phyloP scores from a whole-genome alignment of 2,329 filamentous ascomycete genomes.

The Epichloe sylvatica region DNA sequence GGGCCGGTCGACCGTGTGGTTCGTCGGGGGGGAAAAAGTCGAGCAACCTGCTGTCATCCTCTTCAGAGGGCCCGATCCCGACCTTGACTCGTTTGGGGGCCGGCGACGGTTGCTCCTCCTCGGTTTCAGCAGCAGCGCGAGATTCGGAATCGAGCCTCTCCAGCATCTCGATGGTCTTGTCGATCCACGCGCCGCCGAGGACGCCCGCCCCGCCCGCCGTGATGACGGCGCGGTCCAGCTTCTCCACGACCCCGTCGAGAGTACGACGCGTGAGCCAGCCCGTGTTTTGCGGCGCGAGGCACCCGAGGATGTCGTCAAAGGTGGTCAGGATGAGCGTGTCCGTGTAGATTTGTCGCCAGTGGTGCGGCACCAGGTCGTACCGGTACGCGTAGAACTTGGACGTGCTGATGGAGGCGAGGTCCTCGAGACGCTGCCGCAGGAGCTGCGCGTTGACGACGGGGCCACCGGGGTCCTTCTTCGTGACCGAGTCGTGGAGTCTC shows the following conservation, averaged over 20 bases:
- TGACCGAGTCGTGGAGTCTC: slow-evolving; percentile 10
- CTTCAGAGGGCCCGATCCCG: not conserved
- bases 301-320: slow-evolving; percentile 19
- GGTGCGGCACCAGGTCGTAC: slow-evolving; percentile 49
- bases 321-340: slow-evolving; percentile 55
- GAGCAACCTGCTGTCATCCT: accelerated
- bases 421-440: slow-evolving; percentile 32
- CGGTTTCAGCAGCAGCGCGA: too few species aligned
- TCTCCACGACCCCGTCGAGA: slow-evolving; percentile 45
- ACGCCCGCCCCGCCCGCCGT: slow-evolving; percentile 50
- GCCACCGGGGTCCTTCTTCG: not conserved
- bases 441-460: slow-evolving; percentile 12
- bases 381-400: slow-evolving; percentile 56
- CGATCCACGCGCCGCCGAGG: slow-evolving; percentile 38
- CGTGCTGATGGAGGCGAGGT: slow-evolving; percentile 45
- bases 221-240: slow-evolving; percentile 65
- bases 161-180: slow-evolving; percentile 34
- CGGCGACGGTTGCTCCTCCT: not conserved
- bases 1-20: slow-evolving; percentile 15
- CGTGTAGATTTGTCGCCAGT: slow-evolving; percentile 59
- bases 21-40: slow-evolving; percentile 15
- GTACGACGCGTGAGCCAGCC: slow-evolving; percentile 7
- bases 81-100: slow-evolving; percentile 11
- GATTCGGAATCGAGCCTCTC: slow-evolving; percentile 14
- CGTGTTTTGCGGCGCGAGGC: not conserved